Base-by-base conservation (phyloP, 352 stramenopile genomes). In the Phytophthora crassamura region DNA sequence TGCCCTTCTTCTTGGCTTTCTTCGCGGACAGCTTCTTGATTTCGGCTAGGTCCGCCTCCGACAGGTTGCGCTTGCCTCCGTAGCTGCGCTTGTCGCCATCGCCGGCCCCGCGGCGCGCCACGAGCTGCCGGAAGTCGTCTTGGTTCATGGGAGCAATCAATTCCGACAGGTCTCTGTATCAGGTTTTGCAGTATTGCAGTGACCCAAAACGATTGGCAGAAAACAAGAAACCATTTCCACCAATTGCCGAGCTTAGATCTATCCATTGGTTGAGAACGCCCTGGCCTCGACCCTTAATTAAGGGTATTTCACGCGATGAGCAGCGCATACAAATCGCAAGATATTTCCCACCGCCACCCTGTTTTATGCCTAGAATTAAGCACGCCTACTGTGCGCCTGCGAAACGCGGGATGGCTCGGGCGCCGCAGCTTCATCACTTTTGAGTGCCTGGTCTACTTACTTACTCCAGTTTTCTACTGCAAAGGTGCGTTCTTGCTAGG, bases 371-470 rank as follows among this genome's bases (percentile, higher is more conserved):
- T 40, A 52, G 48, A 73, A 61, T 69, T 69, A 69, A 39, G 20
- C 16, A 7, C 42, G 18, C 14, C 34, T 36, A 12, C 40, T 30
- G 3, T 30, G 25, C 35, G 40, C 43, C 35, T 50, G 49, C 20
- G 33, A 65, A 47, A 58, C 39, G 36, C 38, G 7, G 48, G 28
- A 1, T 25, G 22, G 22, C 22, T 25, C 12, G 9, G 45, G 40
- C 61, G 35, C 22, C 41, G 41, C 40, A 50, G 20, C 25, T 30
- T 52, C 73, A 77, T 80, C 74, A 82, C 78, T 84, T 88, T 88
- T 89, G 69, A 68, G 77, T 82, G 79, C 82, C 77, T 87, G 77
- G 75, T 80, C 72, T 85, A 85, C 74, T 80, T 81, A 83, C 72
- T 75, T 77, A 80, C 67, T 84, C 66, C 47, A 70, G 66, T 59